These are phyloP conservation scores for Aspergillus chevalieri DNA, from an alignment of 2,329 filamentous ascomycete species.

Conservation along the genomic window DNA sequence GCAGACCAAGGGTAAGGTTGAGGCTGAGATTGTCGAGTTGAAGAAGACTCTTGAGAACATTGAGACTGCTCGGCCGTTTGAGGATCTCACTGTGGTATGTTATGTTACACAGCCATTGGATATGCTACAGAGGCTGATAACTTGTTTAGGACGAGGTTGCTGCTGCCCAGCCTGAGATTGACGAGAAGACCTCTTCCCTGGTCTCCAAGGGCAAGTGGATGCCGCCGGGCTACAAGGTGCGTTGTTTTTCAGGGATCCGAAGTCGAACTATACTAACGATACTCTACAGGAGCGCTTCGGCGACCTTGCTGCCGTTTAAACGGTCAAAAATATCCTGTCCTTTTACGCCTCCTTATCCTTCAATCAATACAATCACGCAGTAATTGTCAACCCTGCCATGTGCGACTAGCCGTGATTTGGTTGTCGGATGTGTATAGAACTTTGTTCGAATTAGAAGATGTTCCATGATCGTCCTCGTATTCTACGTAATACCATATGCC, in stretches of 20 bases:
- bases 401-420: slow-evolving; percentile 21
- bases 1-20: slow-evolving; percentile 93
- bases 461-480: slow-evolving; percentile 11
- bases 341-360: slow-evolving; percentile 24
- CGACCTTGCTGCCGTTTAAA: slow-evolving; percentile 90
- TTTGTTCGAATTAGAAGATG: slow-evolving; percentile 30
- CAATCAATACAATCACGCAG: slow-evolving; percentile 25
- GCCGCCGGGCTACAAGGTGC: slow-evolving; percentile 97
- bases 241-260: slow-evolving; percentile 25
- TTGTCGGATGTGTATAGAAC: slow-evolving; percentile 37
- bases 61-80: slow-evolving; percentile 88
- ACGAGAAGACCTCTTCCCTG: slow-evolving; percentile 90
- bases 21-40: slow-evolving; percentile 88
- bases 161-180: slow-evolving; percentile 89
- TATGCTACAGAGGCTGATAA: not conserved
- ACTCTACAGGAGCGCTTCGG: slow-evolving; percentile 86
- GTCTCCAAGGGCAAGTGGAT: slow-evolving; percentile 97
- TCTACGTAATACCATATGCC: slow-evolving; percentile 1
- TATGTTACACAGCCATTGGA: slow-evolving; percentile 1
- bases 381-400: slow-evolving; percentile 21
- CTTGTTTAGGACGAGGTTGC: slow-evolving; percentile 78
- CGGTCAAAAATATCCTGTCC: slow-evolving; percentile 20
- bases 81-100: slow-evolving; percentile 93
- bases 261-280: not conserved
- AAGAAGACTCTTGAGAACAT: slow-evolving; percentile 96